A percentile compares a stretch with the other conserved stretches of the same genome.
phyloP scores from a whole-genome alignment of 1,139 yeast genomes.

The Taphrina deformans region DNA sequence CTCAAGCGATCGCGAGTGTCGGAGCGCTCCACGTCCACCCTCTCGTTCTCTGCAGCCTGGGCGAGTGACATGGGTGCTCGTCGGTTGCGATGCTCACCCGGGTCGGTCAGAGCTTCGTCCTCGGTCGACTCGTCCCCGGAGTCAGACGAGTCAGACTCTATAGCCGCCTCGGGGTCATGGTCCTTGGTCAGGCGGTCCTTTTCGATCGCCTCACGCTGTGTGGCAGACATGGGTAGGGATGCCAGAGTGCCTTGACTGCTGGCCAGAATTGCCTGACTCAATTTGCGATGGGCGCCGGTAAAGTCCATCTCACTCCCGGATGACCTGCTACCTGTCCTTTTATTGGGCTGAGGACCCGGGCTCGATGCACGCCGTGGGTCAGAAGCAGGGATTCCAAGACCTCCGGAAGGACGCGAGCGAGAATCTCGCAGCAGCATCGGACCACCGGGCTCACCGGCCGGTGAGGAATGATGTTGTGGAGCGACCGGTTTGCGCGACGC shows the following conservation, averaged over 20 bases:
- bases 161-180: constrained; percentile 37
- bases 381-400: not conserved
- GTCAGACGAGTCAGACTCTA: constrained; percentile 38
- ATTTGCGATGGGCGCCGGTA: constrained; percentile 36
- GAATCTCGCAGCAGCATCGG: constrained; percentile 7
- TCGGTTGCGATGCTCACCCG: constrained; percentile 42
- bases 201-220: constrained; percentile 25
- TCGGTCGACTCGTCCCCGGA: constrained; percentile 29
- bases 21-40: constrained; percentile 24
- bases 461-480: not conserved
- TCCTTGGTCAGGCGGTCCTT: constrained; percentile 37
- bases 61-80: constrained; percentile 27
- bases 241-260: constrained; percentile 42
- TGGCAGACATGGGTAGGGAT: constrained; percentile 35
- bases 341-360: constrained; percentile 4
- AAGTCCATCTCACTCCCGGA: constrained; percentile 13
- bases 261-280: constrained; percentile 40
- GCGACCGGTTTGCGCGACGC: constrained; percentile 13
- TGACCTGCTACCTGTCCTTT: constrained; percentile 2
- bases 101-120: constrained; percentile 40
- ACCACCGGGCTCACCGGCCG: constrained; percentile 10
- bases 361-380: constrained; percentile 17
- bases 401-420: constrained; percentile 4
- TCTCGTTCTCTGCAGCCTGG: constrained; percentile 30
- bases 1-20: constrained; percentile 16